Conservation (phyloP, 306 rosid genomes). For the Lathyrus sativus region DNA sequence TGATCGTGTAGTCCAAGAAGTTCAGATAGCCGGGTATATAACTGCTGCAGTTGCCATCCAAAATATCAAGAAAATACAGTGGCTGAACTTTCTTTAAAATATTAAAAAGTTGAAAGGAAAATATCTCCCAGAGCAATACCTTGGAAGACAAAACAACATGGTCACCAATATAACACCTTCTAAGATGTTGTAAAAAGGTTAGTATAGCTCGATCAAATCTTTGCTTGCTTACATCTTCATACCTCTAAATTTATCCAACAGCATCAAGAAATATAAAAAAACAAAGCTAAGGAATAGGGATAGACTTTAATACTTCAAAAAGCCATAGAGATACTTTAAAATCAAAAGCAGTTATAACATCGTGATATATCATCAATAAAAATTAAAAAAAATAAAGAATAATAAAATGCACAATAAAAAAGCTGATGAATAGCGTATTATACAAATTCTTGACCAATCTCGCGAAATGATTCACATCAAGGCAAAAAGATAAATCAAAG, state of each 20-base stretch:
- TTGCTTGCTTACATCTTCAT: conserved; percentile 45
- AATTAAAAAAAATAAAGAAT: conserved; percentile 5
- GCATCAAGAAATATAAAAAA: conserved; percentile 12
- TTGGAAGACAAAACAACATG: conserved; percentile 44
- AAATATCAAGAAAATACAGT: conserved; percentile 40
- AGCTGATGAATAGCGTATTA: neutral
- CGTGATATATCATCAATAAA: conserved; percentile 12
- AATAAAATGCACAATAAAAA: conserved; percentile 1
- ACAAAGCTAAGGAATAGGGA: conserved; percentile 1
- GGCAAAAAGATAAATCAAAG: neutral
- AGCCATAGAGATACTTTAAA: neutral
- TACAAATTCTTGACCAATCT: conserved; percentile 3
- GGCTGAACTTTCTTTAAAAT: conserved; percentile 25
- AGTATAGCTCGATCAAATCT: conserved; percentile 57
- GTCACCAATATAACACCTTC: conserved; percentile 52
- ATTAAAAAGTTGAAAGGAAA: conserved; percentile 29
- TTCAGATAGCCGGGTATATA: conserved; percentile 84
- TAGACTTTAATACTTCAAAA: conserved; percentile 6
- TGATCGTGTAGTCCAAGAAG: conserved; percentile 92
- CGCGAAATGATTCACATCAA: conserved; percentile 7
- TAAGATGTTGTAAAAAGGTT: conserved; percentile 45
- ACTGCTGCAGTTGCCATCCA: conserved; percentile 66
- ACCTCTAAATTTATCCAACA: conserved; percentile 42
- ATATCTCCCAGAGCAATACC: conserved; percentile 35
- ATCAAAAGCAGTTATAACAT: neutral